phyloP scores from a whole-genome alignment of 2,329 filamentous ascomycete genomes.

The Trichoderma atrobrunneum region DNA sequence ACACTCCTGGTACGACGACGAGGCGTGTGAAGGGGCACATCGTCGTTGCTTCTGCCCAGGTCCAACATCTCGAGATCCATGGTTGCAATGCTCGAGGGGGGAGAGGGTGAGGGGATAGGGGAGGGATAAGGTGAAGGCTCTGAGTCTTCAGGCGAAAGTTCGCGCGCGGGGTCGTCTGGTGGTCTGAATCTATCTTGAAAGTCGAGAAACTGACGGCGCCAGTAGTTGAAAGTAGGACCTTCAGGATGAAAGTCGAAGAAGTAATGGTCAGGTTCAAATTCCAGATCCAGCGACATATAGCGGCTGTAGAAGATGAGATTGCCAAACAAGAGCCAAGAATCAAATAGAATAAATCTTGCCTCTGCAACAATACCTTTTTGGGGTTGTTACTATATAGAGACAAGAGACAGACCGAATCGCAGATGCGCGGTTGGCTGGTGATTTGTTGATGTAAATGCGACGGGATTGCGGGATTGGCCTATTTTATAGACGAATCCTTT shows the following conservation, averaged over 20 bases:
- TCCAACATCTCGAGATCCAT: constrained; percentile 6
- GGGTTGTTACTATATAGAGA: neutral
- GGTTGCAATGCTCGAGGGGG: neutral
- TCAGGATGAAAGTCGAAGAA: neutral
- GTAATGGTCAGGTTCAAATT: neutral
- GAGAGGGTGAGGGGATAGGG: neutral
- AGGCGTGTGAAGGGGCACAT: constrained; percentile 25
- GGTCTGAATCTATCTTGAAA: neutral
- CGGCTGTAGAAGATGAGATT: neutral
- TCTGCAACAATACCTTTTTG: neutral
- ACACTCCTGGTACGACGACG: constrained; percentile 29
- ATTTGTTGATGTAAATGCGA: neutral
- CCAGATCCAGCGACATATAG: neutral
- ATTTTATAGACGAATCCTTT: neutral
- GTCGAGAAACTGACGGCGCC: neutral
- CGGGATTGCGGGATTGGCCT: neutral
- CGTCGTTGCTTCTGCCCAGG: neutral
- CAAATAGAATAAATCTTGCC: neutral
- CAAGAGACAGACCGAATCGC: neutral
- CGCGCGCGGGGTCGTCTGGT: neutral
- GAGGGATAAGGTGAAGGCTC: neutral
- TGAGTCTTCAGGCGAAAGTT: neutral
- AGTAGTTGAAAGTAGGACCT: neutral
- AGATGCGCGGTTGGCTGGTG: neutral
- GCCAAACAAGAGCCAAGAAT: neutral